Evolutionary conservation across 768 basidiomycete species (phyloP).

Genomic region (Coprinellus aureogranulatus): DNA sequence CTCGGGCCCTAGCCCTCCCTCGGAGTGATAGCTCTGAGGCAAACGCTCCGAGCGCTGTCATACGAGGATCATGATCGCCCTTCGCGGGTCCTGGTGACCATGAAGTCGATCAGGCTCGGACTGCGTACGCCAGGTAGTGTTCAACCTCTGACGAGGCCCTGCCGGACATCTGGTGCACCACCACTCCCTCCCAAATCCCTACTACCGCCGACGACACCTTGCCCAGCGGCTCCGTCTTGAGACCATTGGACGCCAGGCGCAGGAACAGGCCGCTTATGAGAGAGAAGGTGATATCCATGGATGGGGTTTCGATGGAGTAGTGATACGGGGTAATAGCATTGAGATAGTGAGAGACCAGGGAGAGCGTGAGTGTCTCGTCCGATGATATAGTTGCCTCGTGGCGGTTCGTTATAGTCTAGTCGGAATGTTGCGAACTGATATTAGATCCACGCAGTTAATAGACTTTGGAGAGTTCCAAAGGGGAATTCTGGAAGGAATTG

Average conservation of each 20-base stretch:
- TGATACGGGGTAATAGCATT: slow-evolving; percentile 6
- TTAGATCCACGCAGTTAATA: not conserved
- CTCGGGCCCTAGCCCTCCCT: slow-evolving; percentile 17
- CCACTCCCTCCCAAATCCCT: slow-evolving; percentile 44
- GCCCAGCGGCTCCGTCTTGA: slow-evolving; percentile 23
- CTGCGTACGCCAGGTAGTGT: slow-evolving; percentile 41
- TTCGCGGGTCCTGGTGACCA: slow-evolving; percentile 34
- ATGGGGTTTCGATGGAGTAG: not conserved
- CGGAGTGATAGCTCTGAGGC: slow-evolving; percentile 32
- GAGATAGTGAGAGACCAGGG: not conserved
- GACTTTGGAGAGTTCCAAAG: too few species aligned
- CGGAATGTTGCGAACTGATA: slow-evolving; percentile 2
- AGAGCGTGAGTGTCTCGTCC: not conserved
- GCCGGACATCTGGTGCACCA: slow-evolving; percentile 39
- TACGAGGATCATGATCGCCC: slow-evolving; percentile 33
- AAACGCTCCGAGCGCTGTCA: slow-evolving; percentile 36
- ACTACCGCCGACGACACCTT: slow-evolving; percentile 33
- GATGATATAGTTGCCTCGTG: slow-evolving; percentile 2
- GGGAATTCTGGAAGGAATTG: not conserved
- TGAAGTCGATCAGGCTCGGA: slow-evolving; percentile 43
- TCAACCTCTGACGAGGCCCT: slow-evolving; percentile 30
- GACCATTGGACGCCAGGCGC: slow-evolving; percentile 30
- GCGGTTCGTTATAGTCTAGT: not conserved
- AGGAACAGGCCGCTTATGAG: slow-evolving; percentile 42
- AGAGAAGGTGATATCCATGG: slow-evolving; percentile 44